Conservation (phyloP, 2,329 filamentous ascomycete genomes). For the Apiospora aurea region DNA sequence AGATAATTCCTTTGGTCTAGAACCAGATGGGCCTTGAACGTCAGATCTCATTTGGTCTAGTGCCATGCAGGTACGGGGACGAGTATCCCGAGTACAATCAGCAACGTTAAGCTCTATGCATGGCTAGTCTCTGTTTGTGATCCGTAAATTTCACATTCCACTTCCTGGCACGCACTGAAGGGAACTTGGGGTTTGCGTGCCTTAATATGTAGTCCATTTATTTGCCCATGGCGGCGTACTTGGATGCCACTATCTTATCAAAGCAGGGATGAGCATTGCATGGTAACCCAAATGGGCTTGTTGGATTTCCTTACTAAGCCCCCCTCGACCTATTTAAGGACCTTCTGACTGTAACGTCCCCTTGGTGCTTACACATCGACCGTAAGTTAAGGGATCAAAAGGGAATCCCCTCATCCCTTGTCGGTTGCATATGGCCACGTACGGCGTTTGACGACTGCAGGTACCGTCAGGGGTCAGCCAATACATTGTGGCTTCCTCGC, state of each 20-base stretch:
- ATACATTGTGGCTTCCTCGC: not conserved
- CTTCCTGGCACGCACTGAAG: not conserved
- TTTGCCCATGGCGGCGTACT: too few species aligned
- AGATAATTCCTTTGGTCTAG: not conserved
- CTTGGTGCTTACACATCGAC: not conserved
- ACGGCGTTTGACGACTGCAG: not conserved
- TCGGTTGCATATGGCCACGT: not conserved
- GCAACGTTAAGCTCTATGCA: not conserved
- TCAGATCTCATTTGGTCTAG: not conserved
- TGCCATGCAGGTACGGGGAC: not conserved
- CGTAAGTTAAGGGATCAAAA: not conserved
- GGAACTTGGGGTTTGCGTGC: not conserved
- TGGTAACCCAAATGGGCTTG: not conserved
- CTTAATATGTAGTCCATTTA: too few species aligned
- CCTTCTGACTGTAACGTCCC: not conserved
- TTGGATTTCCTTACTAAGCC: not conserved
- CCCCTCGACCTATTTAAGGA: not conserved
- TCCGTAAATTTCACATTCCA: not conserved
- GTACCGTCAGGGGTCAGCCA: not conserved
- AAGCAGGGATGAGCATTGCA: not conserved
- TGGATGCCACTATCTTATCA: not conserved
- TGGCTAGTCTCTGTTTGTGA: not conserved
- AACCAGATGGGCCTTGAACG: not conserved
- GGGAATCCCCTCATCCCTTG: not conserved
- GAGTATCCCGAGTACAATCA: not conserved